Base-by-base conservation (phyloP, 2,329 filamentous ascomycete genomes). In the Verticillium zaregamsianum region DNA sequence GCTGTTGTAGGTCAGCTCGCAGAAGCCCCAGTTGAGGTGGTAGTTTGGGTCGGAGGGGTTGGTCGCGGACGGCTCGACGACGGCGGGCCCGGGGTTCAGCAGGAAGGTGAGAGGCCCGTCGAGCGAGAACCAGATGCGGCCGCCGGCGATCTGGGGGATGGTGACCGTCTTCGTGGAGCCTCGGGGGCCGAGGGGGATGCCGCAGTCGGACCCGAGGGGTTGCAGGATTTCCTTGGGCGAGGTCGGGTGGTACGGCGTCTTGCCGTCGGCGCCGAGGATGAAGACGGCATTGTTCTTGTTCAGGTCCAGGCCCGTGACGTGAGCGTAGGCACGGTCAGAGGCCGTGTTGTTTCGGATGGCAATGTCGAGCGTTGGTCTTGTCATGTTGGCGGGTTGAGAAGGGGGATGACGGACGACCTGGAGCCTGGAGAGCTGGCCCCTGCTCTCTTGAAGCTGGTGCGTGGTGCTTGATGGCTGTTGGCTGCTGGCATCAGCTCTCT, bases 41-140 rank as follows among this genome's bases (percentile, higher is more conserved):
- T 86, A 86, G 71, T 90, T 91, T 2, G 80, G 74, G 68, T 91
- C 89, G 0, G 80, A 72, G 0, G 80, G 72, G 72, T 93, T 93
- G 35, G 85, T 89, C 31, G 89, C 86, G 11, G 87, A 88, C 0
- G 91, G 91, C 74, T 93, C 90, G 54, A 93, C 90, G 15, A 93
- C 80, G 1, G 85, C 88, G 7, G 90, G 87, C 17, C 86, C 87
- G 31, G 86, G 88, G 73, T 93, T 93, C 59, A 93, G 73, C 14
- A 85, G 78, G 74, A 93, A 93, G 1, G 81, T 86, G 57, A 93
- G 79, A 39, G 82, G 82, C 55, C 76, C 76, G 66, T 83, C 84
- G 63, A 85, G 78, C 61, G 81, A 86, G 73, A 91, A 90, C 87
- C 89, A 93, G 71, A 93, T 85, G 59, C 90, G 83, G 1, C 85